Evolutionary conservation across 2,329 filamentous ascomycete species (phyloP).

Genomic region (Ophiocordyceps camponoti-floridani): DNA sequence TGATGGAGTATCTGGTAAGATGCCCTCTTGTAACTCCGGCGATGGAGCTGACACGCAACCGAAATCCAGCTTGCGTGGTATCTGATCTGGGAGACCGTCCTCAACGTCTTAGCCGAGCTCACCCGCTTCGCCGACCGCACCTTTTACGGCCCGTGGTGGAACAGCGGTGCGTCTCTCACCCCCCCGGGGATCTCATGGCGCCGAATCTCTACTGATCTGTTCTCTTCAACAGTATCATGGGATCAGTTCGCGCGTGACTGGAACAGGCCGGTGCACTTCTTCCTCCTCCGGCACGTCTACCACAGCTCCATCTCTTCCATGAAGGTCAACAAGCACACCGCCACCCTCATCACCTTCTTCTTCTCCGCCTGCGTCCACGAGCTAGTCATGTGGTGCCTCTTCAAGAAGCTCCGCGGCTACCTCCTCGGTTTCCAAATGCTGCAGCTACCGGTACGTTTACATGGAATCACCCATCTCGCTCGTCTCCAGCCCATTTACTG

Average conservation of each 20-base stretch:
- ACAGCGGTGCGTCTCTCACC: conserved; percentile 20
- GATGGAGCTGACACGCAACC: not conserved
- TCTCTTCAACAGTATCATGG: conserved; percentile 31
- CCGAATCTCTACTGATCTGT: not conserved
- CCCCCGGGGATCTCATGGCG: not conserved
- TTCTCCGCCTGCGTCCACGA: conserved; percentile 56
- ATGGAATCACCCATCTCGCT: no score
- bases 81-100: conserved; percentile 59
- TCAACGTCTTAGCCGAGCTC: conserved; percentile 62
- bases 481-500: not conserved
- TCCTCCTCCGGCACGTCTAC: conserved; percentile 63
- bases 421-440: conserved; percentile 55
- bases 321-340: conserved; percentile 49
- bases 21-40: not conserved
- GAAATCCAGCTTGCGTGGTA: conserved; percentile 48
- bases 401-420: conserved; percentile 61
- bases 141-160: conserved; percentile 52
- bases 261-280: conserved; percentile 63
- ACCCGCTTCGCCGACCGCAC: conserved; percentile 61
- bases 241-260: conserved; percentile 67
- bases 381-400: conserved; percentile 64
- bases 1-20: conserved; percentile 52
- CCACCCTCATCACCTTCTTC: conserved; percentile 61
- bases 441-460: conserved; percentile 41
- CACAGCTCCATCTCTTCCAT: conserved; percentile 60